Conservation (phyloP, 2,329 filamentous ascomycete species). For the Pseudonectria buxi region DNA sequence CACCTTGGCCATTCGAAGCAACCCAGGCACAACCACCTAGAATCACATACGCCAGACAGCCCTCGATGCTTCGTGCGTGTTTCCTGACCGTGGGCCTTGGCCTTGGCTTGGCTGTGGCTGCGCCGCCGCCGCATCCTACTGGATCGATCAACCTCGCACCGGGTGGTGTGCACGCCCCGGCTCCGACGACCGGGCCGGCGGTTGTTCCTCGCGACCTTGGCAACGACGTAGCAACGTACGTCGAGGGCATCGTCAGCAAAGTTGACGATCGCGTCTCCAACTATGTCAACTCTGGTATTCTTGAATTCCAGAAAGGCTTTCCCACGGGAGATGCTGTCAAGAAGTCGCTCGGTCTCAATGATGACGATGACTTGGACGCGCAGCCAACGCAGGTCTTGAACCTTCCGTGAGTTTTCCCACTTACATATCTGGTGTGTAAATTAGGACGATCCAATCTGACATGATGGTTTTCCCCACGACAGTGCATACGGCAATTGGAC, state of each 20-base stretch:
- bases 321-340: constrained; percentile 55
- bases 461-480: neutral
- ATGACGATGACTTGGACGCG: constrained; percentile 51
- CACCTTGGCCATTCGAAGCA: too few relatives aligned
- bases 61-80: too few relatives aligned
- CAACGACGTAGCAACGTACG: constrained; percentile 42
- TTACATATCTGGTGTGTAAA: neutral
- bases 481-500: constrained; percentile 73
- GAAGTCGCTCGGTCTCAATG: constrained; percentile 54
- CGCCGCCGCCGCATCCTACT: too few relatives aligned
- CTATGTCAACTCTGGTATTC: constrained; percentile 57
- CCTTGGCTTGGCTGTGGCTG: too few relatives aligned
- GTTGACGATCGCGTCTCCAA: constrained; percentile 51
- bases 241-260: constrained; percentile 41
- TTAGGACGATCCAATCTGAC: neutral
- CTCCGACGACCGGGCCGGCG: constrained; percentile 19
- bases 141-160: constrained; percentile 2
- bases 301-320: constrained; percentile 61
- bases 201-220: constrained; percentile 26
- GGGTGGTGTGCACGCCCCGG: constrained; percentile 12
- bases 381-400: constrained; percentile 66
- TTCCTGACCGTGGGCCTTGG: too few relatives aligned
- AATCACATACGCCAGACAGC: too few relatives aligned
- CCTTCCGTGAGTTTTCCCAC: constrained; percentile 42
- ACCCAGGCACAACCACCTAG: too few relatives aligned